These are phyloP conservation scores for Astrothelium macrocarpum DNA, from an alignment of 495 filamentous ascomycete species.

Conservation along the genomic window DNA sequence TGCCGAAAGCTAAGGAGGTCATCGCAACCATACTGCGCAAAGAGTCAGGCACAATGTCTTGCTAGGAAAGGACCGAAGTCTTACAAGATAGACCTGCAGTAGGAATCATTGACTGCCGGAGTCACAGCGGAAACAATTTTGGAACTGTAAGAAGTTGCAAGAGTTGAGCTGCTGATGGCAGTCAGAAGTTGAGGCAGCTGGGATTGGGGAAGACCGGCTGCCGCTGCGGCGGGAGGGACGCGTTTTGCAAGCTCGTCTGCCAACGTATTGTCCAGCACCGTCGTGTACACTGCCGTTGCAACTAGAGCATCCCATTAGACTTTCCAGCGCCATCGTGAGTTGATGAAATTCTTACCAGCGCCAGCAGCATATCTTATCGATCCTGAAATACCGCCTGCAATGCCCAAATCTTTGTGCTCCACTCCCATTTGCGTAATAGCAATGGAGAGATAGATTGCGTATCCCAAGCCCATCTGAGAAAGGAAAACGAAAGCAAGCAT, in stretches of 20 bases:
- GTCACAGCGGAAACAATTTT: background rate
- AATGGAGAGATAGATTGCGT: slow-evolving; percentile 26
- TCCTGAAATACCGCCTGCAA: slow-evolving; percentile 21
- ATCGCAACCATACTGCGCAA: slow-evolving; percentile 3
- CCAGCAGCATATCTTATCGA: slow-evolving; percentile 29
- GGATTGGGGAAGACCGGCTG: background rate
- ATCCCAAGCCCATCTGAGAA: slow-evolving; percentile 24
- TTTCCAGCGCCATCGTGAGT: background rate
- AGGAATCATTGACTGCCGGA: background rate
- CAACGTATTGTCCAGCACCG: background rate
- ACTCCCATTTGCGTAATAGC: slow-evolving; percentile 29
- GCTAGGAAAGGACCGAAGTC: too few relatives aligned
- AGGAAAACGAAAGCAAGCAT: slow-evolving; percentile 33
- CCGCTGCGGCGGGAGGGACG: background rate
- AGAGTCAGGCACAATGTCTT: too few relatives aligned
- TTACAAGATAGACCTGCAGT: slow-evolving; percentile 1
- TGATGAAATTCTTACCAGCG: slow-evolving; percentile 9
- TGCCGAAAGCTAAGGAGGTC: slow-evolving; percentile 7
- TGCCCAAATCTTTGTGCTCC: slow-evolving; percentile 27
- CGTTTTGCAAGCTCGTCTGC: background rate
- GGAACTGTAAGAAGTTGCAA: background rate
- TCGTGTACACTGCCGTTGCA: background rate
- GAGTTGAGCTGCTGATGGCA: background rate
- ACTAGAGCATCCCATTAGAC: background rate
- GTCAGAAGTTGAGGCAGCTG: background rate